phyloP scores from a whole-genome alignment of 768 basidiomycete genomes.

The Serendipita sp. region DNA sequence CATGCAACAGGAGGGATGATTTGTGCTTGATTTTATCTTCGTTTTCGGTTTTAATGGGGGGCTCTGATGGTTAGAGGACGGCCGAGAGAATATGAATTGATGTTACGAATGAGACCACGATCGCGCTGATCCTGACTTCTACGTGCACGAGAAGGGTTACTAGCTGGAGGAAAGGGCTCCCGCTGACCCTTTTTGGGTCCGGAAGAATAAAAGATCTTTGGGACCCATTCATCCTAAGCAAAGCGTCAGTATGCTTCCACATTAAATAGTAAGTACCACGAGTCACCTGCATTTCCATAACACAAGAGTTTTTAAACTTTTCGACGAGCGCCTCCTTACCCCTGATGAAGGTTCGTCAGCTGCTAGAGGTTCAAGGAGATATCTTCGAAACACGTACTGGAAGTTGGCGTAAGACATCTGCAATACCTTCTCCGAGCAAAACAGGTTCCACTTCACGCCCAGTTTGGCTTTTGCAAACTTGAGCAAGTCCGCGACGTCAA shows the following conservation, averaged over 20 bases:
- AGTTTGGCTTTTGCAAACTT: constrained; percentile 55
- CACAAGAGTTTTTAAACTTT: constrained; percentile 81
- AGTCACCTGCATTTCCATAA: constrained; percentile 69
- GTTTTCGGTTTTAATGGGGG: too few relatives aligned
- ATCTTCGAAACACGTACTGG: constrained; percentile 37
- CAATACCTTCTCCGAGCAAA: constrained; percentile 75
- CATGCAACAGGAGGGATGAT: too few relatives aligned
- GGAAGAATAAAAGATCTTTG: constrained; percentile 31
- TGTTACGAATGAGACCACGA: background rate
- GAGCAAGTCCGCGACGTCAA: constrained; percentile 57
- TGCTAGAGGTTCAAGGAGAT: background rate
- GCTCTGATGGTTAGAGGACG: too few relatives aligned
- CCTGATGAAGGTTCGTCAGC: constrained; percentile 21
- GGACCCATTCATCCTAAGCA: background rate
- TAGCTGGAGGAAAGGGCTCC: constrained; percentile 69
- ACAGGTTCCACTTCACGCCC: constrained; percentile 85
- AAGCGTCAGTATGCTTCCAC: background rate
- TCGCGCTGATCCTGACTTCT: constrained; percentile 3
- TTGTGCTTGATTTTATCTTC: too few relatives aligned
- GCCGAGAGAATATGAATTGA: background rate
- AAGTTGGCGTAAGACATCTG: constrained; percentile 89
- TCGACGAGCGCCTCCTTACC: constrained; percentile 82
- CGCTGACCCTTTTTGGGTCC: constrained; percentile 58
- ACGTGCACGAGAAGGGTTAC: constrained; percentile 28
- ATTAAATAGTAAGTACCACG: constrained; percentile 75